Evolutionary conservation across 2,329 filamentous ascomycete genomes (phyloP), one percentile per base, ranked within the genome.

Genomic region (Ambrosiella beaveri): DNA sequence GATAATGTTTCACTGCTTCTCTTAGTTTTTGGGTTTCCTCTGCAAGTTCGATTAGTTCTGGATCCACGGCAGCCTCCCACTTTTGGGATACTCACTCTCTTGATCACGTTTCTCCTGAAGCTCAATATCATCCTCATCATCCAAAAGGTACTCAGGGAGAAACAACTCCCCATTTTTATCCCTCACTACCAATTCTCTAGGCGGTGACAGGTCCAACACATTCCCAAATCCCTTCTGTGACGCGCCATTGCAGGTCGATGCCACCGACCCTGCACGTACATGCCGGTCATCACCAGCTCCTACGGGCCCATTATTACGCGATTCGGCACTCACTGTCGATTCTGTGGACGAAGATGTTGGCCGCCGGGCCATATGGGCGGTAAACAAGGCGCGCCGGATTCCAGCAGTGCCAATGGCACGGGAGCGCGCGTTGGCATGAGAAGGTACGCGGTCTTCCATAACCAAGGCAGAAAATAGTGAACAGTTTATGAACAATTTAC

Each of bases 111-210:
- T 74, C 58, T 82, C 78, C 63, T 82, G 83, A 52, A 77, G 69
- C 27, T 73, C 75, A 59, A 70, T 71, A 55, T 75, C 75, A 65
- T 78, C 75, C 57, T 79, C 78, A 54, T 81, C 78, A 36, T 76
- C 67, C 7, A 72, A 68, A 7, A 51, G 54, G 13, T 36, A 56
- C 11, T 58, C 57, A 7, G 56, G 54, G 7, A 84, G 68, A 65
- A 81, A 75, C 59, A 82, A 75, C 62, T 84, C 80, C 54, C 81
- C 81, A 64, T 82, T 76, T 67, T 76, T 71, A 64, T 84, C 77
- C 62, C 81, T 73, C 51, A 83, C 75, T 7, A 85, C 77, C 59
- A 85, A 83, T 63, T 82, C 80, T 0, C 67, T 68, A 1, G 68
- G 65, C 13, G 49, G 50, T 6, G 36, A 44, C 35, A 39, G 15